Base-by-base conservation (phyloP, 148 eudicot species). In the Salicornia ramosissima region DNA sequence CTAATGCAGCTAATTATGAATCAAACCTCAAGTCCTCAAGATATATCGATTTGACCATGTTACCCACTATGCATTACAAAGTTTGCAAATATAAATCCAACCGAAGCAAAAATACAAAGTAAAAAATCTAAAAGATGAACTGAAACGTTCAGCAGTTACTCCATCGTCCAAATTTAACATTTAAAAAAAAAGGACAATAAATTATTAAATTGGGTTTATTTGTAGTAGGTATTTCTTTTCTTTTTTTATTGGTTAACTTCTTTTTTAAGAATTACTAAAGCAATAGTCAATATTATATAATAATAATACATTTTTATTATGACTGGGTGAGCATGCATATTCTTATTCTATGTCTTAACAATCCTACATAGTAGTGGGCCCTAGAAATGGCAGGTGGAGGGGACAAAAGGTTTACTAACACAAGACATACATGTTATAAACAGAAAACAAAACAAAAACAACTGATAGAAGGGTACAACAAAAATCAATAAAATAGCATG, bases 41-140 rank as follows among this genome's bases (percentile, higher is more conserved):
- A 25, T 57, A 29, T 10, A 16, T 2, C 5, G 5, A 57, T 3
- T 29, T 57, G 64, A 5, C 64, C 42, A 18, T 29, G 36, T 57
- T 29, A 29, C 62, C 28, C 13, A n/a, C n/a, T 57, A 26, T 57
- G 62, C 64, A 31, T 59, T 24, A 57, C 36, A 57, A 63, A 39
- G 12, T 61, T 34, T 31, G 1, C 25, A 19, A 33, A n/a, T 24
- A 61, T 40, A 63, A 13, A 22, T 12, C 1, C 11, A 25, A 40
- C 49, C 12, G 4, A 39, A 21, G 2, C 28, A 63, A 6, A 59
- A 33, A 8, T 2, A 59, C 12, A 10, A 18, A 28, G 36, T 12
- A 6, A 61, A 36, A 34, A 19, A 19, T 61, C 25, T 16, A 34
- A 59, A 59, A 59, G 59, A 18, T 55, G 29, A 55, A 6, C n/a